These are phyloP conservation scores for Xylaria multiplex DNA, from an alignment of 2,329 filamentous ascomycete species.

Conservation along the genomic window DNA sequence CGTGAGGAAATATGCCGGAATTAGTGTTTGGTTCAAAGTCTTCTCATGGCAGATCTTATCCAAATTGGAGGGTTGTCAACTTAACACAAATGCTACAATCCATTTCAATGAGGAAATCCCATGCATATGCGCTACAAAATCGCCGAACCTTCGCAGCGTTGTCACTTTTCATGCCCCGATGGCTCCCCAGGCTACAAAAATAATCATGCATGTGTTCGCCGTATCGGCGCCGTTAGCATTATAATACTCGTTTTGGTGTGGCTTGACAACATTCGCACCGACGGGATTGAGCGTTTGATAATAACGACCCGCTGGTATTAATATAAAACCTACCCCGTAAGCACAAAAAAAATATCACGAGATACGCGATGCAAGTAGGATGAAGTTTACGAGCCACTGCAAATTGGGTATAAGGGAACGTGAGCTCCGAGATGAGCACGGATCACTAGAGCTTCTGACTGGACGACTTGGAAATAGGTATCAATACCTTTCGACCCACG, in stretches of 20 bases:
- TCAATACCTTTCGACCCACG: slow-evolving; percentile 9
- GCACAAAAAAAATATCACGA: slow-evolving; percentile 19
- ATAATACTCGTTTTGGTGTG: slow-evolving; percentile 5
- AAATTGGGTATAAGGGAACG: slow-evolving; percentile 21
- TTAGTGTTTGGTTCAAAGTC: background rate
- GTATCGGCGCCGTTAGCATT: slow-evolving; percentile 4
- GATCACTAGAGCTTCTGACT: slow-evolving; percentile 13
- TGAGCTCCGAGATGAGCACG: slow-evolving; percentile 26
- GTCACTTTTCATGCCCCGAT: background rate
- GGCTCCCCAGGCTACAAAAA: background rate
- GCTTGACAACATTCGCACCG: background rate
- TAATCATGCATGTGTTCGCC: slow-evolving; percentile 15
- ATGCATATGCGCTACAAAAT: slow-evolving; percentile 6
- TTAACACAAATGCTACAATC: no score
- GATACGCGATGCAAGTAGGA: slow-evolving; percentile 7
- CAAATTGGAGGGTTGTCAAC: no score
- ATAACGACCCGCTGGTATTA: slow-evolving; percentile 21
- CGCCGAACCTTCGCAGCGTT: background rate
- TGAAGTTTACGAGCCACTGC: slow-evolving; percentile 9
- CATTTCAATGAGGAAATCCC: no score
- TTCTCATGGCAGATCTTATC: no score
- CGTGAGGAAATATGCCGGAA: background rate
- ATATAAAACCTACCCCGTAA: slow-evolving; percentile 11
- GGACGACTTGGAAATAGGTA: slow-evolving; percentile 15
- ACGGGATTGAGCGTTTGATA: slow-evolving; percentile 1